Evolutionary conservation across 257 asterid genomes (phyloP).

Genomic region (Agastache rugosa): DNA sequence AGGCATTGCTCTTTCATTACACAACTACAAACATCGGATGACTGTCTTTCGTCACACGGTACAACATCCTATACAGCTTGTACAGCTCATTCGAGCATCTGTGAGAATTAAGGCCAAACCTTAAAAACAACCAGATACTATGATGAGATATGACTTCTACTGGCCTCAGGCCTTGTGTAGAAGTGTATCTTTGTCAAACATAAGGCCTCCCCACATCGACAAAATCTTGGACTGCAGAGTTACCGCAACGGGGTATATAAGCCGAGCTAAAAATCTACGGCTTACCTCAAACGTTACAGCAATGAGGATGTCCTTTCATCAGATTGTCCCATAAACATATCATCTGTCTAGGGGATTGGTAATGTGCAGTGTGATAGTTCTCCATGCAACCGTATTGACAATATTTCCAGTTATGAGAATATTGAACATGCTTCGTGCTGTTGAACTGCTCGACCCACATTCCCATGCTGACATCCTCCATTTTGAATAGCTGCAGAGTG

Average conservation of each 20-base stretch:
- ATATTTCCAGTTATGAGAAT: constrained; percentile 82
- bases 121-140: constrained; percentile 12
- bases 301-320: constrained; percentile 54
- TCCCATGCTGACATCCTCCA: constrained; percentile 99
- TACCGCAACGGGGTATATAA: constrained; percentile 20
- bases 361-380: constrained; percentile 90
- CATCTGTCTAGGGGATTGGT: constrained; percentile 97
- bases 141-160: constrained; percentile 24
- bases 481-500: constrained; percentile 75
- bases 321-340: constrained; percentile 73
- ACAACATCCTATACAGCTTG: constrained; percentile 42
- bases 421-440: constrained; percentile 63
- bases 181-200: constrained; percentile 2
- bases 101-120: constrained; percentile 5
- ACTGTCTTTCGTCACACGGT: constrained; percentile 16
- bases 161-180: constrained; percentile 23
- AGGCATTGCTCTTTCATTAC: constrained; percentile 25
- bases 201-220: constrained; percentile 7
- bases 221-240: constrained; percentile 20
- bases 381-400: constrained; percentile 95
- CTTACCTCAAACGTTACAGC: constrained; percentile 57
- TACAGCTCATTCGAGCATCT: constrained; percentile 36
- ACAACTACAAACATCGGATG: constrained; percentile 22
- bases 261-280: neutral
- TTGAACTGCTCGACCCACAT: constrained; percentile 97